Evolutionary conservation across 306 rosid genomes (phyloP), one percentile per base, ranked within the genome.

Genomic region (Lagenaria siceraria): DNA sequence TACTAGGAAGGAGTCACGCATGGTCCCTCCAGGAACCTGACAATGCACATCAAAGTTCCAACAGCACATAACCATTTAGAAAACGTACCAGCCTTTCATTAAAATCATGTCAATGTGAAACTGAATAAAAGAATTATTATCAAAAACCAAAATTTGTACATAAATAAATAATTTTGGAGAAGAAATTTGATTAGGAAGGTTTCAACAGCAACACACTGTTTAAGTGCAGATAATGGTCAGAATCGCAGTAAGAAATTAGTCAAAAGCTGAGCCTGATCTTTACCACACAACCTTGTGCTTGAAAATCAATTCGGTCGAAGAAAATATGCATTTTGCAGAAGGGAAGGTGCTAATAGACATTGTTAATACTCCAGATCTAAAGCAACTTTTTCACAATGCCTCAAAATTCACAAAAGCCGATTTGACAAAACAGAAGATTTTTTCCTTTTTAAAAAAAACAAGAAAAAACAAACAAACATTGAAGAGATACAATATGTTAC

Each of bases 11-110:
- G 99, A 96, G 84, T 92, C 98, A 4, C 96, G 89, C 99, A 96
- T 96, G 81, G 69, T 92, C 73, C 99, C 99, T 78, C 99, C 99
- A 66, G 97, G 92, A 86, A 96, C 99, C 99, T 96, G 91, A 72
- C 77, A 51, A 88, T 80, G 61, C 60, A 78, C 78, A 55, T 63
- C 80, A 13, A 35, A 78, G 27, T 21, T 33, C 69, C 78, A 42
- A 43, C 56, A 7, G 60, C 13, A 13, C 77, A 17, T 49, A 14
- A 48, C 27, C 27, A 77, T 62, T 79, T 73, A 35, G 76, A 58
- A 27, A 78, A 48, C 59, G 22, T 60, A 31, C 43, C 56, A 79
- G 40, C 21, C 62, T 22, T 66, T 75, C 49, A 54, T 35, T 46
- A 40, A 70, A 76, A 74, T 66, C 29, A 75, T 27, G n/a, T 60